Base-by-base conservation (phyloP, 108 stramenopile genomes). In the Craspedostauros australis region DNA sequence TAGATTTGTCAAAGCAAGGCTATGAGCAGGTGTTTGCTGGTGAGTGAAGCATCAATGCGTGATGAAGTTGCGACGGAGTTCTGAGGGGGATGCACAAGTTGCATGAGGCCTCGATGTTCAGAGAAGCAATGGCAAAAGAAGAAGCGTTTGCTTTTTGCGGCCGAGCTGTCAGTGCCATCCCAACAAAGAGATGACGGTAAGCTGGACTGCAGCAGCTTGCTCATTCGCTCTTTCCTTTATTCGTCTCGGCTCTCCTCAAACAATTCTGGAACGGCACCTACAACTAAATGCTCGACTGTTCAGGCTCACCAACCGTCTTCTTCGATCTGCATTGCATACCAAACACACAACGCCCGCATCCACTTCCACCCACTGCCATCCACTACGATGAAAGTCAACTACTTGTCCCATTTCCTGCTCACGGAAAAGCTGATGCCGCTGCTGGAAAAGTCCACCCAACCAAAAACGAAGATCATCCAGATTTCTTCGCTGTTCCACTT, bases 361-460 rank as follows among this genome's bases (percentile, higher is more conserved):
- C 9, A 27, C 47, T 52, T 11, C 19, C n/a, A 20, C 53, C 26
- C 42, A 49, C 15, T 5, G 26, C 7, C 30, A 12, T 7, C 30
- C 30, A 1, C 4, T 14, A 4, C 19, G 19, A 1, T 49, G 21
- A 54, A 33, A 38, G 72, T 75, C 5, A 82, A 82, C 44, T 82
- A 78, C 57, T 54, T 82, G 9, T 71, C 73, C 18, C 81, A 82
- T 41, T 77, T 82, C 43, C 59, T 82, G 21, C 59, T 77, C 44
- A 77, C 76, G 36, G 74, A 77, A 61, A 56, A 54, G 32, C 49
- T 77, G 30, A 21, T 75, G 46, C 72, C 80, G 2, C 5, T 55
- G 27, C 50, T 74, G 20, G 23, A 51, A 46, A 57, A 57, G 19
- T 62, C 70, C 4, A 16, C 19, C 3, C 16, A 54, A 28, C 65